Conservation (phyloP, 2,329 filamentous ascomycete genomes). For the Ceratocystis huliohia region DNA sequence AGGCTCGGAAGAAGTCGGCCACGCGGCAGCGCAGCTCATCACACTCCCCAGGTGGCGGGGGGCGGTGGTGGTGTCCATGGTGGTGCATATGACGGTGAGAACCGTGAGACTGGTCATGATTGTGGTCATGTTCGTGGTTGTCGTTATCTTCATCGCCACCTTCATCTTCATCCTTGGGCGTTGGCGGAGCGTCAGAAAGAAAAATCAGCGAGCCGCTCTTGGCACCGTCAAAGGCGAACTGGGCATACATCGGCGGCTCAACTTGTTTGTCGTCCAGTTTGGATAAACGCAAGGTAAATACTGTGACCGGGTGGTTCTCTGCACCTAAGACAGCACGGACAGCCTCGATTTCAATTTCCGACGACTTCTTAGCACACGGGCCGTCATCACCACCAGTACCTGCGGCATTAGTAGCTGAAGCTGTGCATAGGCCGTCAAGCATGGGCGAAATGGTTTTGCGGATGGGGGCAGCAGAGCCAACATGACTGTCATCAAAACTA, state of each 20-base stretch:
- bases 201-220: constrained; percentile 17
- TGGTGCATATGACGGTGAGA: background rate
- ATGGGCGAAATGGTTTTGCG: constrained; percentile 16
- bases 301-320: constrained; percentile 13
- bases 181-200: constrained; percentile 13
- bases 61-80: background rate
- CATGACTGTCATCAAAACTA: background rate
- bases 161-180: background rate
- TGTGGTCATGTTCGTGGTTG: background rate
- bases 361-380: constrained; percentile 16
- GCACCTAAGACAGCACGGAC: constrained; percentile 2
- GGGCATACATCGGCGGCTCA: constrained; percentile 15
- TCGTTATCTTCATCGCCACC: background rate
- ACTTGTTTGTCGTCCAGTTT: constrained; percentile 13
- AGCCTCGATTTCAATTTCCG: constrained; percentile 17
- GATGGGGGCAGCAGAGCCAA: background rate
- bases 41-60: background rate
- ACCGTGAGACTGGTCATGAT: background rate
- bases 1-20: background rate
- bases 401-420: background rate
- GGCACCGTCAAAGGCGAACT: constrained; percentile 19
- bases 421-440: constrained; percentile 17
- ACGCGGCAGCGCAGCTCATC: constrained; percentile 2
- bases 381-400: background rate
- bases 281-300: constrained; percentile 16